phyloP scores from a whole-genome alignment of 2,329 filamentous ascomycete genomes.

The Massarina eburnea region DNA sequence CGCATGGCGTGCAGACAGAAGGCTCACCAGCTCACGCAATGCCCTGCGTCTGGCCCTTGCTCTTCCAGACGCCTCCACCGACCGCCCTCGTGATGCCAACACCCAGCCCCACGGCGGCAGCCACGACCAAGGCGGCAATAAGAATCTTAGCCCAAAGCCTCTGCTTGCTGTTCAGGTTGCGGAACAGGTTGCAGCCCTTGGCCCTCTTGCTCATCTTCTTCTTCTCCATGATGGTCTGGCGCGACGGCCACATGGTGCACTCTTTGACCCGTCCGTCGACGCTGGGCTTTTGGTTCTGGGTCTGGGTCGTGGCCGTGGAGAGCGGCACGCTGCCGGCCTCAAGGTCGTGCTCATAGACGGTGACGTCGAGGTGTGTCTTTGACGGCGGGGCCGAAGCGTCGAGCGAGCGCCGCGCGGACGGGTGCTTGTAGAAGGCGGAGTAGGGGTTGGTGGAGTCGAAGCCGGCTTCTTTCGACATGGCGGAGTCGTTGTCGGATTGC shows the following conservation, averaged over 20 bases:
- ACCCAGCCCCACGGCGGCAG: constrained; percentile 50
- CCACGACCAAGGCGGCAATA: constrained; percentile 49
- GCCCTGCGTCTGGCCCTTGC: constrained; percentile 40
- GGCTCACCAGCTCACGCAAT: constrained; percentile 25
- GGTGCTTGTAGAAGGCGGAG: constrained; percentile 53
- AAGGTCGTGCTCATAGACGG: constrained; percentile 45
- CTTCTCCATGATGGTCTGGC: constrained; percentile 50
- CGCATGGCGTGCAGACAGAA: neutral
- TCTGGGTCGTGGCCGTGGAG: constrained; percentile 43
- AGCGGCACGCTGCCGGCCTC: constrained; percentile 36
- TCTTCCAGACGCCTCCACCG: constrained; percentile 50
- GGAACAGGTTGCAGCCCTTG: constrained; percentile 46
- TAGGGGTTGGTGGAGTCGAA: constrained; percentile 45
- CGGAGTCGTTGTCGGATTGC: constrained; percentile 38
- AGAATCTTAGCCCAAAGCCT: constrained; percentile 48
- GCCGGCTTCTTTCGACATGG: constrained; percentile 34
- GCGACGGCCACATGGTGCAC: constrained; percentile 55
- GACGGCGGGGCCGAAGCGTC: constrained; percentile 29
- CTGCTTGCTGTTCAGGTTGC: constrained; percentile 46
- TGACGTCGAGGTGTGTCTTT: constrained; percentile 37
- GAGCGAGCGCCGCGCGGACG: constrained; percentile 46
- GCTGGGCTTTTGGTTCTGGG: constrained; percentile 41
- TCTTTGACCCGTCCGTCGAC: constrained; percentile 50
- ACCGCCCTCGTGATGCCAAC: constrained; percentile 54
- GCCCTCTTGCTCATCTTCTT: constrained; percentile 42